Evolutionary conservation across 495 filamentous ascomycete species (phyloP), one percentile per base, ranked within the genome.

Genomic region (Jackrogersella minutella): DNA sequence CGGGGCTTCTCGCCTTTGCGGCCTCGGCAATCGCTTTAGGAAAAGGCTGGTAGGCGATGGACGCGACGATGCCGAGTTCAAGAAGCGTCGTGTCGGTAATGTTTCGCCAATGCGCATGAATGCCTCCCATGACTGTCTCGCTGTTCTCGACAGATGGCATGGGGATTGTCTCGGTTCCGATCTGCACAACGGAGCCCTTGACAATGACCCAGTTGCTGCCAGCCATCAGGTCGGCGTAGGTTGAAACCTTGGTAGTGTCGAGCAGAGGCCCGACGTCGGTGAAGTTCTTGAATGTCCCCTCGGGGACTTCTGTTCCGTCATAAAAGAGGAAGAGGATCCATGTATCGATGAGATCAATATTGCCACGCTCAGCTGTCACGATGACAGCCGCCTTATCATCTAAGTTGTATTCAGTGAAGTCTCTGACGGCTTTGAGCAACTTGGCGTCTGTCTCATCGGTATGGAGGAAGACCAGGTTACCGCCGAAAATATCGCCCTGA

Each of bases 321-420:
- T 87, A 88, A 78, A 88, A 89, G 16, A 87, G 69, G 69, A 88
- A 89, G 67, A 88, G 75, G 57, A 86, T 85, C 83, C 84, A 87
- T 13, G 80, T 76, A 13, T 86, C 80, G 52, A 87, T 52, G 3
- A 83, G 59, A 5, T 77, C 71, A 40, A 74, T 63, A 60, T 72
- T 73, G 1, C 81, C 77, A 28, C 82, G 76, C 59, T 87, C 81
- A 1, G 81, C 76, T 0, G 86, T 87, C 46, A 83, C 66, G 37
- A 88, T 86, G 17, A 87, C 78, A 0, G 79, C 77, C 0, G 84
- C 81, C 57, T 83, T 81, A 71, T 84, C 79, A 55, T 82, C 78
- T 5, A 76, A 76, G 51, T 84, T 86, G 51, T 82, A 73, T 28
- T 81, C 77, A 11, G 79, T 82, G 26, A 84, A 84, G 65, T 85